Base-by-base conservation (phyloP, 768 basidiomycete species). In the Gyrodon lividus region DNA sequence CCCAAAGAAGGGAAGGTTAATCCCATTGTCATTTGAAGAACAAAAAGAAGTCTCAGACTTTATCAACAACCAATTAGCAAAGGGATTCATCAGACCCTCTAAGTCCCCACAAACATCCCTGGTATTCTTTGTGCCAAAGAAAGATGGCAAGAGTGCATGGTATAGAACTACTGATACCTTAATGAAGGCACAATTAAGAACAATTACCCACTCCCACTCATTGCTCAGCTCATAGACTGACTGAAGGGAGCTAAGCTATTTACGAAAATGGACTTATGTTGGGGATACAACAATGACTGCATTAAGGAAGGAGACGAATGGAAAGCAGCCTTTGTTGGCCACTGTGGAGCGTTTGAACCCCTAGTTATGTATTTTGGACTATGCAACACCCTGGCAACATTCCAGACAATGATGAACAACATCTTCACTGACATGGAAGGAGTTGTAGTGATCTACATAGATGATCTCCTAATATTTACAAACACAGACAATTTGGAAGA, bases 371-470 rank as follows among this genome's bases (percentile, higher is more conserved):
- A 66, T 44, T 48, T 76, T 64, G 70, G 72, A 0, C 44, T 67
- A 16, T 69, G 56, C 28, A 76, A 79, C 48, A 59, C 59, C 2
- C 69, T 70, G 6, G 68, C 72, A 0, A 67, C 70, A 0, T 78
- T 79, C 54, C 69, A 72, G 28, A 46, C 39, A 0, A 62, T 69
- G 58, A 70, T n/a, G n/a, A n/a, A n/a, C n/a, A n/a, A n/a, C n/a
- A n/a, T n/a, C n/a, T n/a, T n/a, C n/a, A n/a, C n/a, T 70, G 60
- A 65, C n/a, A 72, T 54, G 57, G 63, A 56, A 23, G 66, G 67
- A 0, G 64, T 71, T 22, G 69, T 81, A n/a, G 54, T 66, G 0
- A 70, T 79, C 37, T 77, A 81, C 56, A 56, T 79, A 30, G 75
- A 77, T 49, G 68, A 79, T 49, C 73, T 78, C 23, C 57, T 77